Evolutionary conservation across 805 yeast genomes (phyloP), one percentile per base, ranked within the genome.

Genomic region (Yamadazyma nakazawae): DNA sequence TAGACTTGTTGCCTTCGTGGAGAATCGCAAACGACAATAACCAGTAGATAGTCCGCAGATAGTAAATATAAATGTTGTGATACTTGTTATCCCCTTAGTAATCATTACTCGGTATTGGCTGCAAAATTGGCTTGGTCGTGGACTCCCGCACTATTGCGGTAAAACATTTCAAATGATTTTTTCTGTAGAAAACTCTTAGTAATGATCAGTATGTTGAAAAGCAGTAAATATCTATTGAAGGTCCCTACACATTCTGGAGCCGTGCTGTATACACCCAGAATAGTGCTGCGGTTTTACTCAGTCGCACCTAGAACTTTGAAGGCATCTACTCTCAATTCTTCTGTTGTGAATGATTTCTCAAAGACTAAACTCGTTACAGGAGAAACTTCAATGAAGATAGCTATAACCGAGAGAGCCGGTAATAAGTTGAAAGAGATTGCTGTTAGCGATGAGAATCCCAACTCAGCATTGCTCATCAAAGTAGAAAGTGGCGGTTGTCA

Each of bases 401-500:
- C 76, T 7, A 72, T 80, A 12, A 74, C 82, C 0, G 59, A 64
- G 37, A 51, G 70, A 14, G 84, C 84, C 2, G 66, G 74, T 25
- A 61, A 60, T 8, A 85, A 84, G 61, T 67, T 88, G 37, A 74
- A 73, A 25, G 56, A 55, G 2, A 74, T 88, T 9, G 74, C 81
- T 11, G 54, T 61, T 6, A 71, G 69, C 9, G 95, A 88, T 46
- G 54, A 68, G 8, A 77, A 83, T 44, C 79, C 81, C 0, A 68
- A 80, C 30, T 58, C 82, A n/a, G 88, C 89, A 0, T 68, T 92
- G 16, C 72, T 85, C 43, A 80, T 92, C 3, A 69, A 75, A 11
- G 97, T 94, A 9, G 97, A 90, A 56, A 85, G 96, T 59, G 99
- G 99, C 9, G 99, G 99, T 1, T 94, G 99, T 63, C 99, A 94